A percentile compares a stretch with the other conserved stretches of the same genome.
These are phyloP conservation scores for Vicia faba DNA, from an alignment of 306 rosid genomes.

Conservation along the genomic window DNA sequence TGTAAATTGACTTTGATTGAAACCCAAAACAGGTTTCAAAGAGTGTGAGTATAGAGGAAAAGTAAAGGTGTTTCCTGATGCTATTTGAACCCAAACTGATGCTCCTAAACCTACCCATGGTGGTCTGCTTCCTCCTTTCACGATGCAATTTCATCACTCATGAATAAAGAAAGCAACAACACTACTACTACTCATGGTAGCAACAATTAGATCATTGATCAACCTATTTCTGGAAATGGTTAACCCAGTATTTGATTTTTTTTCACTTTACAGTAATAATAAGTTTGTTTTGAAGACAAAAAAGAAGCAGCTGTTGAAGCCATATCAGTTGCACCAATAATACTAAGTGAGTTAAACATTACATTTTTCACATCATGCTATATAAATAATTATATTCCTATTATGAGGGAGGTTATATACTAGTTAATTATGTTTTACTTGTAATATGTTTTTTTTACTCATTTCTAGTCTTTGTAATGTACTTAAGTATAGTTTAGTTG, in stretches of 20 bases:
- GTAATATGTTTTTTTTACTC: neutral
- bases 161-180: conserved; percentile 60
- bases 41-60: no score
- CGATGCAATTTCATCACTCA: conserved; percentile 69
- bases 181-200: neutral
- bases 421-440: neutral
- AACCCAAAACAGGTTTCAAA: no score
- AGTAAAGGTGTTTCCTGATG: no score
- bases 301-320: neutral
- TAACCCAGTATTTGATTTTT: neutral
- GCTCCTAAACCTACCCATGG: no score
- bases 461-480: no score
- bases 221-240: neutral
- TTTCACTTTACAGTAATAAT: neutral
- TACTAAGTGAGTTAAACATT: neutral
- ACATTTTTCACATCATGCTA: neutral
- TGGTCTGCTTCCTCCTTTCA: no score
- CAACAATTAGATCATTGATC: conserved; percentile 5
- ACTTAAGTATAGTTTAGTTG: no score
- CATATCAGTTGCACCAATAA: no score
- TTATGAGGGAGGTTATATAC: neutral
- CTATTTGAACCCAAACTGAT: no score
- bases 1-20: no score
- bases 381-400: conserved; percentile 3
- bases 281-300: conserved; percentile 20